Evolutionary conservation across 2,329 filamentous ascomycete genomes (phyloP).

Genomic region (Podosphaera aphanis): DNA sequence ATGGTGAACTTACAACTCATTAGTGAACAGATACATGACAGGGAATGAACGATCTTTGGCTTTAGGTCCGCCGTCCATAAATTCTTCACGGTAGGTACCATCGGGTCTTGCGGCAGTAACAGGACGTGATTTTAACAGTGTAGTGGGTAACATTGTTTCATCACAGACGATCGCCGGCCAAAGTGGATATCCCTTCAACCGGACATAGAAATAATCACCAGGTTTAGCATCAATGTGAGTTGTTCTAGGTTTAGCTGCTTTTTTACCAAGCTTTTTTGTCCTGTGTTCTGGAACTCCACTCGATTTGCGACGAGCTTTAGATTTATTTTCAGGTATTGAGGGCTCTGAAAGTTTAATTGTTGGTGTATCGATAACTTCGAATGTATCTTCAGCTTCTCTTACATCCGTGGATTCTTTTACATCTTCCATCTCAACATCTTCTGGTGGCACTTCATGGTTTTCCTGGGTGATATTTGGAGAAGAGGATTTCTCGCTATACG

Average conservation of each 20-base stretch:
- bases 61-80: constrained; percentile 69
- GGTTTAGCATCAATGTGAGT: constrained; percentile 61
- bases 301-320: constrained; percentile 50
- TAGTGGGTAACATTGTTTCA: constrained; percentile 74
- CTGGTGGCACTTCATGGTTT: constrained; percentile 7
- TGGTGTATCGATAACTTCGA: constrained; percentile 11
- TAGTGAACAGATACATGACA: constrained; percentile 84
- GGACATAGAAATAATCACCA: constrained; percentile 77
- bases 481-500: constrained; percentile 9
- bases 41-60: constrained; percentile 69
- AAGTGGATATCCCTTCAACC: constrained; percentile 79
- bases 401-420: neutral
- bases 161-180: constrained; percentile 92
- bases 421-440: constrained; percentile 13
- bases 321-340: constrained; percentile 21
- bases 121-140: constrained; percentile 53
- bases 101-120: constrained; percentile 64
- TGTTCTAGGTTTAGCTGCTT: constrained; percentile 52
- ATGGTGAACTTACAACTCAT: constrained; percentile 66
- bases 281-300: constrained; percentile 41
- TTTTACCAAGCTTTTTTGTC: constrained; percentile 63
- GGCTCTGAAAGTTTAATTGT: constrained; percentile 17
- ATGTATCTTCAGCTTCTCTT: constrained; percentile 9
- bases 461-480: constrained; percentile 7
- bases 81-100: constrained; percentile 71